These are phyloP conservation scores for Colletotrichum navitas DNA, from an alignment of 2,329 filamentous ascomycete genomes.

Conservation along the genomic window DNA sequence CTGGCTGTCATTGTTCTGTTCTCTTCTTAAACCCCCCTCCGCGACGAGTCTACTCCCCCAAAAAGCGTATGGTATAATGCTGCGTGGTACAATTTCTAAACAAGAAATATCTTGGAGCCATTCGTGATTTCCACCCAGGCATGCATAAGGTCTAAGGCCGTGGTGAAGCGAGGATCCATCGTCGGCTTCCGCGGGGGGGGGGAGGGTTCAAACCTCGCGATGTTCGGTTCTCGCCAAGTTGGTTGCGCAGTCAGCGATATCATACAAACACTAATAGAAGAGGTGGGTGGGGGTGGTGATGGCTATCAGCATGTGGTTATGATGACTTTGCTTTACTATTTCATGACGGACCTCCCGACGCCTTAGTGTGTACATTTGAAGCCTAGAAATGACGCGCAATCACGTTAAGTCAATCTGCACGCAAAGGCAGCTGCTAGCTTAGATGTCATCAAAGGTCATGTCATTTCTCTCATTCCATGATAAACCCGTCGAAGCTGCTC, in stretches of 20 bases:
- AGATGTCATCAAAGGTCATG: conserved; percentile 34
- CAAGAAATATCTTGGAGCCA: not conserved
- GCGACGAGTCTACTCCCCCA: not conserved
- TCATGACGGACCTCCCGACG: not conserved
- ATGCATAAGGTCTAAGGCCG: not conserved
- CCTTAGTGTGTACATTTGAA: not conserved
- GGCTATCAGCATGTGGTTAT: not conserved
- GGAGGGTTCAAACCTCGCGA: not conserved
- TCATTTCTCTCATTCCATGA: conserved; percentile 43
- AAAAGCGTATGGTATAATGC: conserved; percentile 17
- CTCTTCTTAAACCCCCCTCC: too few relatives aligned
- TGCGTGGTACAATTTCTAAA: not conserved
- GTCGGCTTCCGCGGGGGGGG: too few relatives aligned
- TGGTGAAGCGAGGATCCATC: not conserved
- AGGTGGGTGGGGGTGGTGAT: too few relatives aligned
- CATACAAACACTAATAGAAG: not conserved
- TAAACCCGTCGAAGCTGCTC: conserved; percentile 37
- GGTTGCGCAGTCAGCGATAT: not conserved
- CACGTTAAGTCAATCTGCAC: not conserved
- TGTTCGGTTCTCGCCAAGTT: not conserved
- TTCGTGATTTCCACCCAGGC: not conserved
- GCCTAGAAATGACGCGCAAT: not conserved
- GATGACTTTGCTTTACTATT: not conserved
- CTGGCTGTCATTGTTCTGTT: not conserved
- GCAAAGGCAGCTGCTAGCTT: not conserved